These are phyloP conservation scores for Pyrenula aspistea DNA, from an alignment of 495 filamentous ascomycete species.

Conservation along the genomic window DNA sequence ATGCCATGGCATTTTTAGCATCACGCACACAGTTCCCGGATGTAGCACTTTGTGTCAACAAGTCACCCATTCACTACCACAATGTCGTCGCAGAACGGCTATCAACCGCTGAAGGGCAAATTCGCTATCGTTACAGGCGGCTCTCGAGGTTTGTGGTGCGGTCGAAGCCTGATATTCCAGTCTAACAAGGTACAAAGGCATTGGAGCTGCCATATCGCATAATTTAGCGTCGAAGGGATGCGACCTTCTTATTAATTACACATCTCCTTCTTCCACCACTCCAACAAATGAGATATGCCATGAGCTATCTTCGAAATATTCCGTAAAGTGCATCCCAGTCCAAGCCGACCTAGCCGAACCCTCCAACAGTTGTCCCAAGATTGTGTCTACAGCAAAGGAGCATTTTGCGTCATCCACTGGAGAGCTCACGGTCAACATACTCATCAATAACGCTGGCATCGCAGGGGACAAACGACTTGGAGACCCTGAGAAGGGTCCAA, in stretches of 20 bases:
- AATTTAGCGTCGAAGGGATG: conserved; percentile 69
- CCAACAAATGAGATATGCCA: conserved; percentile 31
- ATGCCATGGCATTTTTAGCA: no score
- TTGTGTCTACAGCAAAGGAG: conserved; percentile 32
- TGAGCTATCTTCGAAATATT: conserved; percentile 24
- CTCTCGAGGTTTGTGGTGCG: conserved; percentile 45
- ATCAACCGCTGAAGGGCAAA: conserved; percentile 44
- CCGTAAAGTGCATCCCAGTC: conserved; percentile 32
- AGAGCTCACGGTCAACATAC: conserved; percentile 66
- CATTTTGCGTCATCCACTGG: conserved; percentile 35
- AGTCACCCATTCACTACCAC: no score
- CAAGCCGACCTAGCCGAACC: conserved; percentile 43
- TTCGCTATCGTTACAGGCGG: conserved; percentile 68
- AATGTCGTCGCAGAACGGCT: conserved; percentile 6
- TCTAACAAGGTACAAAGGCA: conserved; percentile 41
- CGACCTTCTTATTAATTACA: conserved; percentile 59
- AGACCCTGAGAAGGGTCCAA: conserved; percentile 33
- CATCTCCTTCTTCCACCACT: conserved; percentile 40
- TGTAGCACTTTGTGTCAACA: no score
- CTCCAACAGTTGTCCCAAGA: conserved; percentile 20
- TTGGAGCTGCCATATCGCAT: conserved; percentile 70
- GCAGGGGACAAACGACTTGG: conserved; percentile 47
- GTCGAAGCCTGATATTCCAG: not conserved
- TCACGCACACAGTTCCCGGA: no score
- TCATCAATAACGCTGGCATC: conserved; percentile 82